Conservation (phyloP, 2,329 filamentous ascomycete species). For the Cryphonectria carpinicola region DNA sequence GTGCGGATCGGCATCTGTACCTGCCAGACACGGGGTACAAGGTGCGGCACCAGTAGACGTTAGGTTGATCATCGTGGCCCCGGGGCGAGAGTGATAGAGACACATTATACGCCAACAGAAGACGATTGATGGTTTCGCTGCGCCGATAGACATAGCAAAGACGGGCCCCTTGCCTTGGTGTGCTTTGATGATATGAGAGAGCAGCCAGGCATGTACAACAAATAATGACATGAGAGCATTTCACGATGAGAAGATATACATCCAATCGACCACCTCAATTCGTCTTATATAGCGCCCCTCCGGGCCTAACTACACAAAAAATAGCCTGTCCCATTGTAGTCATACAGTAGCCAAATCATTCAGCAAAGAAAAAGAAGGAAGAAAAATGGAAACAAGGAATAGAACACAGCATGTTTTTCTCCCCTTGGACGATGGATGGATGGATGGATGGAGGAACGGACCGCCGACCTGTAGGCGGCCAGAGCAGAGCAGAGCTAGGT, state of each 20-base stretch:
- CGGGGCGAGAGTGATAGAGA: neutral
- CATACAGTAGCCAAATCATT: no score
- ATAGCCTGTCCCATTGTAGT: no score
- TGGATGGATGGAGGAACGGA: no score
- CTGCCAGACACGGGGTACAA: slow-evolving; percentile 89
- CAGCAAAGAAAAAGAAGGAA: no score
- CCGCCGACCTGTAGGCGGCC: no score
- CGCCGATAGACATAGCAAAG: slow-evolving; percentile 10
- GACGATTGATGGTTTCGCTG: neutral
- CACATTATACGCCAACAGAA: neutral
- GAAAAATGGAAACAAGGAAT: no score
- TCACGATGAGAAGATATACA: neutral
- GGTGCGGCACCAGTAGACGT: slow-evolving; percentile 65
- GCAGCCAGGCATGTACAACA: slow-evolving; percentile 15
- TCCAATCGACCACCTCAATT: neutral
- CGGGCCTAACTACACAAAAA: neutral
- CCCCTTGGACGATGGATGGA: no score
- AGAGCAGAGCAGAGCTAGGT: no score
- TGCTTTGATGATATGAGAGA: neutral
- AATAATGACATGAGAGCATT: slow-evolving; percentile 17
- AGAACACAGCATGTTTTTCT: no score
- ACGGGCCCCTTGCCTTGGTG: slow-evolving; percentile 6
- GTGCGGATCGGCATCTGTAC: slow-evolving; percentile 92
- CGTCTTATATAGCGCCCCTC: no score
- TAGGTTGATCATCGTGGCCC: slow-evolving; percentile 10